Conservation (phyloP, 352 stramenopile species). For the Phytopythium oedochilum region DNA sequence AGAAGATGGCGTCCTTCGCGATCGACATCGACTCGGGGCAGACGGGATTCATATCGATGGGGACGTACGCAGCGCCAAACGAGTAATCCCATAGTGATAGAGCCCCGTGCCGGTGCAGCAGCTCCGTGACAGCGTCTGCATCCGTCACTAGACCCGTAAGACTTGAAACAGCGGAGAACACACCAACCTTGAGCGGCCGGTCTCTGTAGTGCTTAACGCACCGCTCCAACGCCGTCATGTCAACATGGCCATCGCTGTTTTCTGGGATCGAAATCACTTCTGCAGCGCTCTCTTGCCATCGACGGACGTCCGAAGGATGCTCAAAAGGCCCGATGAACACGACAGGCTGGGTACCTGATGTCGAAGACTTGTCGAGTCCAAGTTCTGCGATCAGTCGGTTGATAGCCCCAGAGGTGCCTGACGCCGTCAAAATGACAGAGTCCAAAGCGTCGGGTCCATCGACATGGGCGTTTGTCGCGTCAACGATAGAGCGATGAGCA, state of each 20-base stretch:
- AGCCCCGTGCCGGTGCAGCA: conserved; percentile 90
- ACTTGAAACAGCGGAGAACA: conserved; percentile 93
- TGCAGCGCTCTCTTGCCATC: conserved; percentile 91
- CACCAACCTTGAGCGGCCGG: conserved; percentile 73
- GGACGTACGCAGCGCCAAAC: conserved; percentile 89
- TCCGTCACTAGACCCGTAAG: conserved; percentile 93
- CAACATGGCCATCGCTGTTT: conserved; percentile 39
- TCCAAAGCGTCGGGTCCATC: conserved; percentile 84
- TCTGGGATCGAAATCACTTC: conserved; percentile 81
- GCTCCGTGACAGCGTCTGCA: conserved; percentile 80
- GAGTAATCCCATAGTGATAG: conserved; percentile 96
- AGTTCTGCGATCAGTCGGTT: conserved; percentile 75
- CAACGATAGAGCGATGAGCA: conserved; percentile 88
- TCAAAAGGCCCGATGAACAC: conserved; percentile 94
- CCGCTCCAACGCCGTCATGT: conserved; percentile 45
- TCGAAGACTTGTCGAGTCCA: conserved; percentile 25
- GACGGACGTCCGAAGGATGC: conserved; percentile 97
- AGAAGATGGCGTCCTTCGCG: conserved; percentile 94
- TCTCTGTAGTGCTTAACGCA: conserved; percentile 46
- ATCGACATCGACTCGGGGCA: conserved; percentile 12
- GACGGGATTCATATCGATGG: conserved; percentile 96
- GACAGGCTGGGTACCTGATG: conserved; percentile 68
- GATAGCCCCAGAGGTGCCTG: conserved; percentile 83
- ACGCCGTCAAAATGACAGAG: conserved; percentile 92
- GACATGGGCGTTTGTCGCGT: conserved; percentile 82